Percentiles rank a stretch among this genome's conserved stretches.
Evolutionary conservation across 345 rosid species (phyloP).

Genomic region (Salix viminalis): DNA sequence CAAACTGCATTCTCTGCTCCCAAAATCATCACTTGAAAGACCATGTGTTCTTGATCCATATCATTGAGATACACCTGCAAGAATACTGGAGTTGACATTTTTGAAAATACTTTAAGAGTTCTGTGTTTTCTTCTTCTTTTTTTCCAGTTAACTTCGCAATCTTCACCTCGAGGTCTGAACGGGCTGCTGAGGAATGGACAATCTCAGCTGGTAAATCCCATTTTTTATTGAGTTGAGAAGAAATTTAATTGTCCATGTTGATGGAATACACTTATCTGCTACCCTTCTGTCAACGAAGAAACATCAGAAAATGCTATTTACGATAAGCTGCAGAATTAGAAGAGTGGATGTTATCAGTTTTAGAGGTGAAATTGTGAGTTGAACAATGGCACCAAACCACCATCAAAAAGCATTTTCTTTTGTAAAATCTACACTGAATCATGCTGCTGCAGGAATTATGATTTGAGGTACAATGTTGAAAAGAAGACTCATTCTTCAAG

Average conservation of each 20-base stretch:
- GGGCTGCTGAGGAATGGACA: constrained; percentile 38
- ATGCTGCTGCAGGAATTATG: too few relatives aligned
- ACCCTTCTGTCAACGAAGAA: constrained; percentile 20
- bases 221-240: constrained; percentile 21
- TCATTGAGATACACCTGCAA: constrained; percentile 27
- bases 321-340: too few relatives aligned
- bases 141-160: too few relatives aligned
- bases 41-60: constrained; percentile 14
- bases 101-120: too few relatives aligned
- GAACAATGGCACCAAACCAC: too few relatives aligned
- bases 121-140: too few relatives aligned
- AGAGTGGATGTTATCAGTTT: neutral
- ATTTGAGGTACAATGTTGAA: too few relatives aligned
- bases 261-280: constrained; percentile 23
- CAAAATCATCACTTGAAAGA: constrained; percentile 20
- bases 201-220: constrained; percentile 33
- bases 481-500: too few relatives aligned
- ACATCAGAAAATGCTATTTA: neutral
- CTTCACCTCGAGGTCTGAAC: constrained; percentile 18
- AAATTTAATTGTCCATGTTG: constrained; percentile 35
- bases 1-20: constrained; percentile 35
- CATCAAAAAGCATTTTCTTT: too few relatives aligned
- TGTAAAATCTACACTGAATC: too few relatives aligned
- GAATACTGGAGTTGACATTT: too few relatives aligned
- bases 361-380: neutral